Evolutionary conservation across 2,329 filamentous ascomycete species (phyloP).

Genomic region (Sphaerulina populicola): DNA sequence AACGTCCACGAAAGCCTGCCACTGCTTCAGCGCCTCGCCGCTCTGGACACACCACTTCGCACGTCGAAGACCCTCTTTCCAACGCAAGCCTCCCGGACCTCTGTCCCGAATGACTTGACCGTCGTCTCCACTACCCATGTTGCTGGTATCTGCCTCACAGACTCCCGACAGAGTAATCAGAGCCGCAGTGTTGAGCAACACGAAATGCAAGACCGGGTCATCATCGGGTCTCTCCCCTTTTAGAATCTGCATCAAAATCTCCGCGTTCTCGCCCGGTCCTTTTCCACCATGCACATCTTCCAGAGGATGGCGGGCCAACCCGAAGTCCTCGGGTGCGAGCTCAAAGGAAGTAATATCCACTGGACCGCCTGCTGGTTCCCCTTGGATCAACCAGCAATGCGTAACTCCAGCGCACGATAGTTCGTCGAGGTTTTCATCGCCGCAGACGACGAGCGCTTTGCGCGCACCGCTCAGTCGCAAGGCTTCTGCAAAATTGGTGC

Average conservation of each 20-base stretch:
- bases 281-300: conserved; percentile 74
- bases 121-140: conserved; percentile 72
- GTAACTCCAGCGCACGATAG: conserved; percentile 84
- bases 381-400: conserved; percentile 64
- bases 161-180: conserved; percentile 78
- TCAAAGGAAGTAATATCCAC: conserved; percentile 67
- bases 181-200: conserved; percentile 86
- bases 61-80: conserved; percentile 88
- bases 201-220: conserved; percentile 84
- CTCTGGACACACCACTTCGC: conserved; percentile 83
- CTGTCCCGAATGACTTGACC: conserved; percentile 71
- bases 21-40: conserved; percentile 75
- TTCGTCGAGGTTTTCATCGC: conserved; percentile 90
- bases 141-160: conserved; percentile 71
- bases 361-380: conserved; percentile 36
- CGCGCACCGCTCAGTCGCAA: conserved; percentile 51
- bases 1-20: conserved; percentile 73
- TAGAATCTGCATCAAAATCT: conserved; percentile 70
- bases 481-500: conserved; percentile 11
- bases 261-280: conserved; percentile 77
- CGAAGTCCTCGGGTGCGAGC: conserved; percentile 78
- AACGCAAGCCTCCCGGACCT: conserved; percentile 76
- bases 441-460: conserved; percentile 87
- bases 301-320: conserved; percentile 65
- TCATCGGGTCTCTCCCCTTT: conserved; percentile 62